Evolutionary conservation across 2,329 filamentous ascomycete genomes (phyloP), one percentile per base, ranked within the genome.

Genomic region (Venturia carpophila): DNA sequence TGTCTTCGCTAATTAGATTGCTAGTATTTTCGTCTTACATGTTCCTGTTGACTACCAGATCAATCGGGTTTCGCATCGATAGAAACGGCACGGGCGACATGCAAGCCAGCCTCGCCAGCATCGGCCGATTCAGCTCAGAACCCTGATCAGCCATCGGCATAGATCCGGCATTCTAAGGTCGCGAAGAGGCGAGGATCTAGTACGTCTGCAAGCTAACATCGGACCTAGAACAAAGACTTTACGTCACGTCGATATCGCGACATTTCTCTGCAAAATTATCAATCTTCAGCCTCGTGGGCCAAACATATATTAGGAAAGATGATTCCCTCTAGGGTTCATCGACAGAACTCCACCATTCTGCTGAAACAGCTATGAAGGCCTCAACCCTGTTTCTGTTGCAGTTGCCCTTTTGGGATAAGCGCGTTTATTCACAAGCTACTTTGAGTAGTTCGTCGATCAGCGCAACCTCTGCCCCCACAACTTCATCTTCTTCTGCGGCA

Each of bases 161-260:
- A 15, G 15, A 15, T n/a, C 39, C 39, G 15, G 13, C 7, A 6
- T 45, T 15, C 17, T 17, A 15, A n/a, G 42, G 2, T 45, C 17
- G 17, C 19, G 42, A 17, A n/a, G 42, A 45, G 2, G 17, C n/a
- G 24, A 52, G 47, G 47, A 1, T 27, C 10, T 27, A 17, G 21
- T 27, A 15, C 11, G 10, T 52, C 21, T 52, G 47, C 47, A 58
- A 58, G 52, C 30, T 37, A 11, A 37, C 21, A n/a, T n/a, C n/a
- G n/a, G 52, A 27, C 6, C 30, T 37, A 58, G 30, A 58, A 58
- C 19, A 19, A 58, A 5, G 15, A 58, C 30, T 58, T 56, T 58
- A 56, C 49, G 15, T 58, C 52, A 39, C 52, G 27, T 58, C 52
- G 17, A 58, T 15, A 58, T 58, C 52, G 52, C 27, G 19, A 58